Base-by-base conservation (phyloP, 176 grass and related monocot genomes). In the Oryza rufipogon region DNA sequence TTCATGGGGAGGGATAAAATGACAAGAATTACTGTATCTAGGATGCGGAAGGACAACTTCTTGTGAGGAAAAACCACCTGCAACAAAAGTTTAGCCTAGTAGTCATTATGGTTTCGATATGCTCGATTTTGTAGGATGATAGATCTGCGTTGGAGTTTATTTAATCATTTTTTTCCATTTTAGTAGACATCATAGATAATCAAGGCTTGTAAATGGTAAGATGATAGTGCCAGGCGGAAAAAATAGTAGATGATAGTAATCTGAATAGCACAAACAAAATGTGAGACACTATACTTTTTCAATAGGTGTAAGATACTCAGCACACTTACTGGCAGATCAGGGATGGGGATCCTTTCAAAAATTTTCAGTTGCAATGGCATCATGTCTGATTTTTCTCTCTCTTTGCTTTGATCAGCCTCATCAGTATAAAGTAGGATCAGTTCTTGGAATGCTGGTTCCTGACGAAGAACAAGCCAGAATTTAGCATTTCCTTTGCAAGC, bases 21-120 rank as follows among this genome's bases (percentile, higher is more conserved):
- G 12, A 75, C 13, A n/a, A 42, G 28, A 90, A 82, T 90, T 98
- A 95, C 96, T 56, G 96, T 92, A 90, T 98, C 96, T 56, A 98
- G 85, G 83, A 98, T 95, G 65, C 96, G 96, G 78, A 98, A 98
- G 56, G 93, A 98, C 58, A 98, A 67, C 64, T 98, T 95, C 79
- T 98, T 98, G 86, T 98, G 91, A 77, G 96, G 96, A 20, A 98
- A 98, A 88, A 98, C 93, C 66, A 98, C 96, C 96, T 98, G 79
- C 77, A 91, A 1, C 46, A 2, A 77, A 90, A 73, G 8, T 36
- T 77, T 63, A 78, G 9, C 36, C 22, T 81, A 67, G 7, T 32
- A 66, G 44, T 85, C 38, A 88, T 17, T 74, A 73, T 38, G 46
- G 7, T 68, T 7, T 54, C 75, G 60, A 16, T 48, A 26, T 17